Percentiles rank a stretch among this genome's conserved stretches.
Evolutionary conservation across 805 yeast species (phyloP).

Genomic region (Komagataella phaffii): DNA sequence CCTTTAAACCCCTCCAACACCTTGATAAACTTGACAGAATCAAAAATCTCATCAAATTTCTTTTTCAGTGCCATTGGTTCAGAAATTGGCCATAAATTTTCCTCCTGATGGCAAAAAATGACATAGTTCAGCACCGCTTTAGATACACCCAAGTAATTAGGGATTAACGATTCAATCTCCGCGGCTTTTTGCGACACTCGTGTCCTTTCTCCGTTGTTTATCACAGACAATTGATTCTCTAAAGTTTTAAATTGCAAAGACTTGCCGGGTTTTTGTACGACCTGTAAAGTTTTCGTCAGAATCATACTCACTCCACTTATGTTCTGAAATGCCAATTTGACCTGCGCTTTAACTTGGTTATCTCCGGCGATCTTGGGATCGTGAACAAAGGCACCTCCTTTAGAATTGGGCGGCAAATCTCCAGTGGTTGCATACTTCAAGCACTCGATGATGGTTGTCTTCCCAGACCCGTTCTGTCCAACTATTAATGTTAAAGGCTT

Average conservation of each 20-base stretch:
- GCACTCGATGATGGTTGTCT: constrained; percentile 92
- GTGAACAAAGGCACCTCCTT: constrained; percentile 91
- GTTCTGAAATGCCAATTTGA: constrained; percentile 72
- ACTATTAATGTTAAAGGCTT: constrained; percentile 86
- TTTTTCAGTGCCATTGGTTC: constrained; percentile 85
- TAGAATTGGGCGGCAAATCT: constrained; percentile 87
- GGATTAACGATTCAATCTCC: constrained; percentile 74
- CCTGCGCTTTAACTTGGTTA: constrained; percentile 75
- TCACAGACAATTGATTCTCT: constrained; percentile 73
- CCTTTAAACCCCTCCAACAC: constrained; percentile 70
- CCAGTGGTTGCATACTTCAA: constrained; percentile 92
- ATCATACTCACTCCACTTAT: constrained; percentile 70
- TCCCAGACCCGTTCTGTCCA: constrained; percentile 94
- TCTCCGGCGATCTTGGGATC: constrained; percentile 79
- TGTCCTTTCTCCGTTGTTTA: constrained; percentile 52
- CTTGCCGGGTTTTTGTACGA: constrained; percentile 45
- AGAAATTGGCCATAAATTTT: constrained; percentile 88
- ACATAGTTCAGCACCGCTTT: constrained; percentile 82
- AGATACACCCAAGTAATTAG: constrained; percentile 77
- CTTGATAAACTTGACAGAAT: constrained; percentile 85
- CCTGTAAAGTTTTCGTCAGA: constrained; percentile 73
- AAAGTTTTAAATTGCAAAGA: constrained; percentile 70
- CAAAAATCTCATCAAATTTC: constrained; percentile 91
- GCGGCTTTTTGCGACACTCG: constrained; percentile 72
- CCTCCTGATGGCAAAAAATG: constrained; percentile 96